Percentiles rank a stretch among this genome's conserved stretches.
Conservation (phyloP, 768 basidiomycete species). For the Macrolepiota fuliginosa region DNA sequence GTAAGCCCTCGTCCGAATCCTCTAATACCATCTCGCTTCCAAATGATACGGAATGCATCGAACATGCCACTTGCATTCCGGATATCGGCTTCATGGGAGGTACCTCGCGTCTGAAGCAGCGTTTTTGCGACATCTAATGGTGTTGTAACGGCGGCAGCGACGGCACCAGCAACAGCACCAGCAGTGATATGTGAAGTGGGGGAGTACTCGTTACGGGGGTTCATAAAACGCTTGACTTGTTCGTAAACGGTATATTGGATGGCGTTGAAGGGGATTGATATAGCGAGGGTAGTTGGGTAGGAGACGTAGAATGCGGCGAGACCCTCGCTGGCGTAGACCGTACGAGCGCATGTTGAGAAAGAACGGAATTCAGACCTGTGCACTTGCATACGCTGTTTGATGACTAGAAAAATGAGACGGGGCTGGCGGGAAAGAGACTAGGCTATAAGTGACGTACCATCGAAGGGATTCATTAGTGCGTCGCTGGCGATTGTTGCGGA, state of each 20-base stretch:
- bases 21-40: slow-evolving; percentile 77
- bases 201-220: slow-evolving; percentile 85
- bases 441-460: slow-evolving; percentile 60
- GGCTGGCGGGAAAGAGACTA: slow-evolving; percentile 13
- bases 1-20: slow-evolving; percentile 88
- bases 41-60: slow-evolving; percentile 88
- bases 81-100: slow-evolving; percentile 83
- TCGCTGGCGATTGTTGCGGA: slow-evolving; percentile 93
- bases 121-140: slow-evolving; percentile 98
- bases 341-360: slow-evolving; percentile 79
- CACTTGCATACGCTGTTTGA: slow-evolving; percentile 99
- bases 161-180: slow-evolving; percentile 88
- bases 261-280: slow-evolving; percentile 97
- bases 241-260: slow-evolving; percentile 98
- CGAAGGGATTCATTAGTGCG: slow-evolving; percentile 99
- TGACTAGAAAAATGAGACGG: slow-evolving; percentile 53
- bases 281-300: slow-evolving; percentile 95
- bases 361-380: slow-evolving; percentile 91
- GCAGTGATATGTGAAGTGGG: slow-evolving; percentile 91
- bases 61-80: slow-evolving; percentile 79
- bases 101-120: slow-evolving; percentile 91
- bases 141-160: slow-evolving; percentile 94
- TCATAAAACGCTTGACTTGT: slow-evolving; percentile 81
- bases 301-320: slow-evolving; percentile 94
- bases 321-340: slow-evolving; percentile 85